Base-by-base conservation (phyloP, 2,329 filamentous ascomycete species). In the Orbilia oligospora region DNA sequence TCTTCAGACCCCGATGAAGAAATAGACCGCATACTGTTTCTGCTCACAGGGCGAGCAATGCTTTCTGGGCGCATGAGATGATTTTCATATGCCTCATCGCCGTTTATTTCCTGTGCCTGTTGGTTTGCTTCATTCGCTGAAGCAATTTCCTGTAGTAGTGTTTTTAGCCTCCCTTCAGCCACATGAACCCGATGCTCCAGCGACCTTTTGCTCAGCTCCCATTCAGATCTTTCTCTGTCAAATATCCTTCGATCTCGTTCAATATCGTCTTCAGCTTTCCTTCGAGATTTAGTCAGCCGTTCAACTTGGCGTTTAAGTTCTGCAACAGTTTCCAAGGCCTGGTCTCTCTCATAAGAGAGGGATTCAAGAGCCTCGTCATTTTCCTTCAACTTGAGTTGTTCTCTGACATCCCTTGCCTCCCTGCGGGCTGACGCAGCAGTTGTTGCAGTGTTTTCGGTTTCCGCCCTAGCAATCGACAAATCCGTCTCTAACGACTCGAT, bases 141-240 rank as follows among this genome's bases (percentile, higher is more conserved):
- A n/a, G 90, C 90, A 63, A 99, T 89, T 84, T 98, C 96, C 44
- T 95, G 93, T 53, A 99, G 87, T 10, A 99, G 89, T 10, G 89
- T 88, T 83, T 95, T 96, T 69, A 99, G 85, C 44, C 95, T 91
- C 33, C 89, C 92, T 85, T 99, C 96, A 1, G 94, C 92, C n/a
- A 97, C 88, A 83, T 98, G 94, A 14, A 97, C 86, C 81, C 92
- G 93, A 71, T 93, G 90, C 84, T 99, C 95, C 78, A 93, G 88
- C 71, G 89, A 92, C 69, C 94, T 90, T 82, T 90, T 92, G 83
- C 97, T 94, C 56, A 91, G 90, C 12, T 94, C 91, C 94, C 94
- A 98, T 1, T 87, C 86, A 69, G 95, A 91, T 83, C 92, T 96
- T 80, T 99, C 96, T 66, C 89, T 90, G 10, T 91, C 90, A 92